Evolutionary conservation across 129 eudicot genomes (phyloP), one percentile per base, ranked within the genome.

Genomic region (Artemisia tridentata): DNA sequence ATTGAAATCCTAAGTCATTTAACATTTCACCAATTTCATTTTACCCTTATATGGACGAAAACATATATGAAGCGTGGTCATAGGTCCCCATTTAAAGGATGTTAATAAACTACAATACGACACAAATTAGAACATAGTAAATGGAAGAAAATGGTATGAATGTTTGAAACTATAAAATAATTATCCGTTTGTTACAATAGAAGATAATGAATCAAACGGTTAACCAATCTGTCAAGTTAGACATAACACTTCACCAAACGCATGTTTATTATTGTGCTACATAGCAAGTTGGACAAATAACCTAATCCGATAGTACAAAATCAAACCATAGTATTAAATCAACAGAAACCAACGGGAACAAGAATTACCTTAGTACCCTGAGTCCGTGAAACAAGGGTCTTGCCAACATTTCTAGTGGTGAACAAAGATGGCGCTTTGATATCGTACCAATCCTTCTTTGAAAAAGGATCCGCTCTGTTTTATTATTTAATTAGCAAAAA

Each of bases 381-480:
- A 48, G 96, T 89, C 65, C 96, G 89, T 11, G 96, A 75, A 50
- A 89, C 88, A 2, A 89, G 88, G 59, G 96, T 89, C 66, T 89
- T 89, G 61, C 96, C 96, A 19, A 89, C 82, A 43, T 86, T 86
- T 49, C 89, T 75, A 13, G 68, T 78, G 59, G 25, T 72, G 75
- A 89, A 89, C n/a, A 86, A 45, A 2, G 92, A 86, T 0, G 96
- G 96, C 4, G 92, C 96, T 61, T 89, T 89, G 66, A 89, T 78
- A 71, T 89, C 96, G 68, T 89, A 89, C 96, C 96, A 89, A 64
- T 89, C 96, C 88, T 89, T 89, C 92, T 89, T 89, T 1, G 96
- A 79, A 50, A 77, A 89, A 0, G 96, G 96, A 86, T 89, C 96
- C 13, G 80, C 85, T 5, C 90, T 85, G 80, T 65, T 49, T 4